Percentiles rank a stretch among this genome's conserved stretches.
Conservation (phyloP, 495 filamentous ascomycete species). For the Penicillium ochrochloron region DNA sequence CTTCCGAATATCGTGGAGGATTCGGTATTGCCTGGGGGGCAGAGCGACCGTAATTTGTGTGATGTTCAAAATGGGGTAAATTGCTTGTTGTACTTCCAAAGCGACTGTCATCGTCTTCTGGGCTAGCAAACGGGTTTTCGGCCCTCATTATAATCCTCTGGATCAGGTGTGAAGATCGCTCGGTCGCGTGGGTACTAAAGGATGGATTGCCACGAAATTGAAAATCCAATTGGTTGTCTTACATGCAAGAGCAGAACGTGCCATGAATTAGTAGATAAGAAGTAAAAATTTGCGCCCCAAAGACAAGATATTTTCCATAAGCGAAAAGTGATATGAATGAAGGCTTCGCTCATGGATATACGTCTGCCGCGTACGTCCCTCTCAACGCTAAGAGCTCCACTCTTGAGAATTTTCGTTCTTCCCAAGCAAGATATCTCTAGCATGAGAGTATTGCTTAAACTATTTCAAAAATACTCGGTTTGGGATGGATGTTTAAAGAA, state of each 20-base stretch:
- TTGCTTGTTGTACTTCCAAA: slow-evolving; percentile 15
- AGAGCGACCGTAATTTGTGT: neutral
- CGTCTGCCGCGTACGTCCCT: slow-evolving; percentile 11
- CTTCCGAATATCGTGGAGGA: slow-evolving; percentile 17
- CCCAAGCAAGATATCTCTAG: neutral
- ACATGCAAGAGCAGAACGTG: neutral
- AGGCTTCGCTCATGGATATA: neutral
- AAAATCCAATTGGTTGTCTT: neutral
- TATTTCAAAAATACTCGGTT: neutral
- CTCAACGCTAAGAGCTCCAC: slow-evolving; percentile 1
- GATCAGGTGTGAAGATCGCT: neutral
- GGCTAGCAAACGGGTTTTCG: slow-evolving; percentile 3
- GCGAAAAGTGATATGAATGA: neutral
- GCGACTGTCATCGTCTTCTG: slow-evolving; percentile 14
- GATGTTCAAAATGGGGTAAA: slow-evolving; percentile 9
- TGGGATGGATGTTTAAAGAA: neutral
- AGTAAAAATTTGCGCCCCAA: neutral
- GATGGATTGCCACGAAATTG: neutral
- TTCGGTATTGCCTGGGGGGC: neutral
- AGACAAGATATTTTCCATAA: neutral
- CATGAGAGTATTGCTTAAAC: neutral
- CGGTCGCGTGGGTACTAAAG: neutral
- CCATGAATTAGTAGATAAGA: neutral
- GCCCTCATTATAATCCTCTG: slow-evolving; percentile 2
- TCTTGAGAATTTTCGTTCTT: neutral